Evolutionary conservation across 306 rosid species (phyloP).

Genomic region (Sechiopsis laciniata): DNA sequence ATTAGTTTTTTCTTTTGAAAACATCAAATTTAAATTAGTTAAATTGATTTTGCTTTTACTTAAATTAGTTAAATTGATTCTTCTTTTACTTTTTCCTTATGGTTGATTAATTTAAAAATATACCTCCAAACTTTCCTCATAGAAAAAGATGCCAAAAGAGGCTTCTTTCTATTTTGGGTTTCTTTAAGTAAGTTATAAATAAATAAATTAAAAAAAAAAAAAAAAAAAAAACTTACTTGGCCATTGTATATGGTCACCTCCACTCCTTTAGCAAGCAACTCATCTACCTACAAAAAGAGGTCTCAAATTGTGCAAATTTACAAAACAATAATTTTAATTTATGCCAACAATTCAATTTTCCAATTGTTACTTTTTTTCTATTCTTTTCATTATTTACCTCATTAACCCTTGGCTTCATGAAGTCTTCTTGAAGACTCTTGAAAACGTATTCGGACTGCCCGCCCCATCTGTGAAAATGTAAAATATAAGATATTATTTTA

Average conservation of each 20-base stretch:
- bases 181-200: no score
- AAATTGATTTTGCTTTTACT: no score
- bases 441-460: constrained; percentile 48
- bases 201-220: not conserved
- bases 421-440: constrained; percentile 40
- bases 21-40: no score
- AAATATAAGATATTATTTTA: no score
- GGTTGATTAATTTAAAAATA: not conserved
- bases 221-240: constrained; percentile 44
- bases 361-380: not conserved
- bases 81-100: no score
- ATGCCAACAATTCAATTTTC: not conserved
- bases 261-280: constrained; percentile 72
- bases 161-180: no score
- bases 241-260: constrained; percentile 84
- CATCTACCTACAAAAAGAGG: constrained; percentile 50
- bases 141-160: not conserved
- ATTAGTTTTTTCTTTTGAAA: no score
- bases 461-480: constrained; percentile 52
- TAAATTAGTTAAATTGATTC: no score
- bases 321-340: not conserved
- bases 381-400: constrained; percentile 39
- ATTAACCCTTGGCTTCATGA: constrained; percentile 79
- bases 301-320: not conserved
- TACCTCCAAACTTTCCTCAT: not conserved